phyloP scores from a whole-genome alignment of 306 rosid species.

The Notholithocarpus densiflorus region DNA sequence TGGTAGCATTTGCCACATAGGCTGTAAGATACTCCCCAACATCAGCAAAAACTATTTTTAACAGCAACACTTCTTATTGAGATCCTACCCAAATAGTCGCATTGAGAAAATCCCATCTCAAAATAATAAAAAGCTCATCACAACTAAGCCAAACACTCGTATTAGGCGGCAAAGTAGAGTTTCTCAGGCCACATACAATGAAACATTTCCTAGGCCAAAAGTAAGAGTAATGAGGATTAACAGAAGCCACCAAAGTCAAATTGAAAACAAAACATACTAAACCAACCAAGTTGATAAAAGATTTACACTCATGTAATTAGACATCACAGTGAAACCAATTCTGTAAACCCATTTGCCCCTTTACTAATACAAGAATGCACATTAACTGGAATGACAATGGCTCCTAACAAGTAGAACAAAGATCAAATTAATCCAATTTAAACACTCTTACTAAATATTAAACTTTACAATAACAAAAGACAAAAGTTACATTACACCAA shows the following conservation, averaged over 20 bases:
- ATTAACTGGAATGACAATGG: too few relatives aligned
- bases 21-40: background rate
- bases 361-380: background rate
- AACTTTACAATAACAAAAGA: background rate
- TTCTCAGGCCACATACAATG: background rate
- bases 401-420: background rate
- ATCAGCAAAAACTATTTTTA: background rate
- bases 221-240: background rate
- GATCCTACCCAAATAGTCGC: background rate
- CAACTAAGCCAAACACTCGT: background rate
- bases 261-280: background rate
- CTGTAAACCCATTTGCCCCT: background rate
- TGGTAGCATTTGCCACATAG: background rate
- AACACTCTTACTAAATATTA: background rate
- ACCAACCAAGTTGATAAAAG: background rate
- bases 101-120: background rate
- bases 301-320: background rate
- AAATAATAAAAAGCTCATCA: background rate
- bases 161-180: background rate
- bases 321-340: background rate
- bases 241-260: background rate
- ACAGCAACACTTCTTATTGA: background rate
- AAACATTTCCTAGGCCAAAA: background rate
- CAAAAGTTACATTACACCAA: background rate
- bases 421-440: background rate